Conservation (phyloP, 768 basidiomycete species). For the Exsudoporus frostii region DNA sequence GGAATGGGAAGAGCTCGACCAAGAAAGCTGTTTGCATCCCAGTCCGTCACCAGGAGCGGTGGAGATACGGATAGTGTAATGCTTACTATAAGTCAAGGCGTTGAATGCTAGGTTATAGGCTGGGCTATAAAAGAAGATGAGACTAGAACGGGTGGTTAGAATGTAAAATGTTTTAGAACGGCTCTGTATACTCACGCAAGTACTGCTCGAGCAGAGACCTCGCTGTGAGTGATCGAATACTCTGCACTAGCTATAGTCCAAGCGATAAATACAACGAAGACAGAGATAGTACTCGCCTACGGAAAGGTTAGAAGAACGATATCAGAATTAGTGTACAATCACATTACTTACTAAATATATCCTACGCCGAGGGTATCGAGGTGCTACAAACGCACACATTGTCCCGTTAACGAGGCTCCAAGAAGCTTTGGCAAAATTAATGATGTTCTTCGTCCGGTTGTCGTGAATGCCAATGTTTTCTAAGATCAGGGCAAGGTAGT, state of each 20-base stretch:
- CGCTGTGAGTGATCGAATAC: constrained; percentile 13
- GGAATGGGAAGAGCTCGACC: constrained; percentile 68
- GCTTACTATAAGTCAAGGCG: constrained; percentile 9
- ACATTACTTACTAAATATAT: constrained; percentile 13
- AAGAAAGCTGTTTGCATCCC: constrained; percentile 45
- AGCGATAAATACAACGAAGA: constrained; percentile 11
- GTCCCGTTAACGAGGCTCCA: constrained; percentile 12
- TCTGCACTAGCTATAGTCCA: constrained; percentile 21
- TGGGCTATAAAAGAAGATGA: constrained; percentile 18
- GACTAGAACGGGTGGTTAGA: background rate
- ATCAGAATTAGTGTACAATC: background rate
- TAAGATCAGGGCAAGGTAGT: constrained; percentile 9
- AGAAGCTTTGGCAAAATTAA: constrained; percentile 10
- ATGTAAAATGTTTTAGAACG: background rate
- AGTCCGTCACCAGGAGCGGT: background rate
- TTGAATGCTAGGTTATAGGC: constrained; percentile 15
- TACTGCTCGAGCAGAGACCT: constrained; percentile 2
- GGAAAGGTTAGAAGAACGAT: background rate
- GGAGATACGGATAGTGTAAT: background rate
- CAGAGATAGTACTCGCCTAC: constrained; percentile 14
- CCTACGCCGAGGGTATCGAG: constrained; percentile 17
- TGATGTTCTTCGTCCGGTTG: constrained; percentile 14
- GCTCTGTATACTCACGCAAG: constrained; percentile 6
- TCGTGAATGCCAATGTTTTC: constrained; percentile 21
- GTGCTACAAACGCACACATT: constrained; percentile 1